These are phyloP conservation scores for Coemansia sp. DNA, from an alignment of 192 early-diverging fungal genomes.

Conservation along the genomic window DNA sequence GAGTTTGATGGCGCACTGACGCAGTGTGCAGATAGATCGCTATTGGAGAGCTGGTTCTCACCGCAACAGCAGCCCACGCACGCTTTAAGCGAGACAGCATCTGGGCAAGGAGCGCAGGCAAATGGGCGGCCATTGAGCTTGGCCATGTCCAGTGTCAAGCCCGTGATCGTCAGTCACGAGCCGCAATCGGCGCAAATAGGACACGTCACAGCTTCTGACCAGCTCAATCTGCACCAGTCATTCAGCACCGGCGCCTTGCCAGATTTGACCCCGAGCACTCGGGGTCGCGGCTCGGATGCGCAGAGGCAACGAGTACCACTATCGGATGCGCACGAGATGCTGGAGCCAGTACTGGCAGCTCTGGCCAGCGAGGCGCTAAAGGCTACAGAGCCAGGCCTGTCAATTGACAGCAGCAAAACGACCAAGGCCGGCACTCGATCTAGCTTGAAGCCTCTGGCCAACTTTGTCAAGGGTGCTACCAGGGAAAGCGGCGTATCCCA, in stretches of 20 bases:
- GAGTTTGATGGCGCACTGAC: too few relatives aligned
- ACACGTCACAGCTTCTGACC: background rate
- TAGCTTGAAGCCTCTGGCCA: background rate
- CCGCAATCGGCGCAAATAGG: background rate
- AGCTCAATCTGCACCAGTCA: constrained; percentile 10
- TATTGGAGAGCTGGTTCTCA: background rate
- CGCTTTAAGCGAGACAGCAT: background rate
- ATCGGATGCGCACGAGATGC: constrained; percentile 11
- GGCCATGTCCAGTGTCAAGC: background rate
- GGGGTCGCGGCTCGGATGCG: background rate
- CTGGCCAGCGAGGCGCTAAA: constrained; percentile 11
- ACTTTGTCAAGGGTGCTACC: background rate
- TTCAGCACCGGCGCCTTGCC: constrained; percentile 12
- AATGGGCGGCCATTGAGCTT: background rate
- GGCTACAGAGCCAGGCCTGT: background rate
- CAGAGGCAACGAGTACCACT: background rate
- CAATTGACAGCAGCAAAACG: background rate
- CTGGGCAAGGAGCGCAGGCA: background rate
- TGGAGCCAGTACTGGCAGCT: constrained; percentile 18
- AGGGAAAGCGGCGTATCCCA: too few relatives aligned
- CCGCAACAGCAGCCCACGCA: background rate
- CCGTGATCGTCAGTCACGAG: background rate
- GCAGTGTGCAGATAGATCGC: background rate
- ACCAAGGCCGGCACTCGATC: background rate
- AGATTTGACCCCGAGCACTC: background rate